These are phyloP conservation scores for Pythium chondricola DNA, from an alignment of 352 stramenopile species.

Conservation along the genomic window DNA sequence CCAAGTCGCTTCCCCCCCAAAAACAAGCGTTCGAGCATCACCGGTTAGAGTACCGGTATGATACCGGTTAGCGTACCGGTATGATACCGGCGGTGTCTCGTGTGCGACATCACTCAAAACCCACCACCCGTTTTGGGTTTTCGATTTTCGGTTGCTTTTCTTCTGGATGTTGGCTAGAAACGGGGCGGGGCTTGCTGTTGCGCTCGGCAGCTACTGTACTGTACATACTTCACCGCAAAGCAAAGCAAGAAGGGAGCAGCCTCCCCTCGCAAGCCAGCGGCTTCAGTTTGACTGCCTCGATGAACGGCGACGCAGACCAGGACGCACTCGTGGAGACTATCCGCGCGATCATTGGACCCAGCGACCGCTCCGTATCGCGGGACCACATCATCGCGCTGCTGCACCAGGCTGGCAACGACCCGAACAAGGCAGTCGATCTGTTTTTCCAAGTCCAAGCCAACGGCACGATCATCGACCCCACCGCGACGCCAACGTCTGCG, in stretches of 20 bases:
- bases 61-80: no score
- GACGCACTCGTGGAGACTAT: constrained; percentile 73
- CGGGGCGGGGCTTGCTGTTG: background rate
- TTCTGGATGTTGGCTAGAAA: constrained; percentile 8
- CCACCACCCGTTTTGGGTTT: constrained; percentile 9
- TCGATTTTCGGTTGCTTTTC: constrained; percentile 1
- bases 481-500: constrained; percentile 31
- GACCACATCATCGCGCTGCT: constrained; percentile 64
- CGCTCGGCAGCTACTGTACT: background rate
- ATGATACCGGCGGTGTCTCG: no score
- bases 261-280: background rate
- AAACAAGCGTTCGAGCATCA: background rate
- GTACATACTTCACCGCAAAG: background rate
- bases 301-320: constrained; percentile 13
- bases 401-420: constrained; percentile 51
- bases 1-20: background rate
- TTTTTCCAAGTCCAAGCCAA: constrained; percentile 65
- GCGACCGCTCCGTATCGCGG: constrained; percentile 42
- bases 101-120: no score
- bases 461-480: constrained; percentile 24
- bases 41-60: constrained; percentile 3
- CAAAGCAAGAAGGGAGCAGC: background rate
- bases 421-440: constrained; percentile 79
- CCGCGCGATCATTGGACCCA: constrained; percentile 67
- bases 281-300: background rate